These are phyloP conservation scores for Fusarium nygamai DNA, from an alignment of 2,329 filamentous ascomycete species.

Conservation along the genomic window DNA sequence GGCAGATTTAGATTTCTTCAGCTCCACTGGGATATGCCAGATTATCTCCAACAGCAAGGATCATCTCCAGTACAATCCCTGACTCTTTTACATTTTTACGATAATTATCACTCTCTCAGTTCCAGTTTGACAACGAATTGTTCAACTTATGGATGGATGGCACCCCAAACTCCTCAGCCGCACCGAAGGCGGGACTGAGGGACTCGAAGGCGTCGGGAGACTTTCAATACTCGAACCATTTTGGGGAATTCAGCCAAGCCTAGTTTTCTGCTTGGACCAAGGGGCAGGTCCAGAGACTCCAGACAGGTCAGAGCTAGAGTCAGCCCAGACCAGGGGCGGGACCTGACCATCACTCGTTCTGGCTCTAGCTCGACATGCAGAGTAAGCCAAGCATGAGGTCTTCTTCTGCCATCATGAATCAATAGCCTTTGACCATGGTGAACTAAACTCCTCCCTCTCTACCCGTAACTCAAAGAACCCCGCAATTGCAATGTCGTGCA, in stretches of 20 bases:
- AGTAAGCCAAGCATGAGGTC: conserved; percentile 20
- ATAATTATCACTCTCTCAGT: neutral
- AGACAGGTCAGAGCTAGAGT: neutral
- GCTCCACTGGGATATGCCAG: conserved; percentile 16
- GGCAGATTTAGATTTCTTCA: conserved; percentile 11
- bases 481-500: conserved; percentile 29
- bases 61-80: neutral
- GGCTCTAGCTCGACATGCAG: conserved; percentile 15
- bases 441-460: neutral
- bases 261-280: conserved; percentile 33
- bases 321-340: conserved; percentile 1
- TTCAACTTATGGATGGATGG: neutral
- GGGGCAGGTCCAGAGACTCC: conserved; percentile 27
- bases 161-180: conserved; percentile 11
- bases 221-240: conserved; percentile 29
- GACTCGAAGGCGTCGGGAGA: conserved; percentile 21
- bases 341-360: conserved; percentile 15
- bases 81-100: neutral
- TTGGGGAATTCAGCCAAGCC: conserved; percentile 27
- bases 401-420: conserved; percentile 29
- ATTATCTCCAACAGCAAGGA: conserved; percentile 15
- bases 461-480: conserved; percentile 8
- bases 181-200: neutral
- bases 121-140: neutral
- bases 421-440: conserved; percentile 1